Conservation (phyloP, 2,329 filamentous ascomycete species). For the Scedosporium dehoogii region DNA sequence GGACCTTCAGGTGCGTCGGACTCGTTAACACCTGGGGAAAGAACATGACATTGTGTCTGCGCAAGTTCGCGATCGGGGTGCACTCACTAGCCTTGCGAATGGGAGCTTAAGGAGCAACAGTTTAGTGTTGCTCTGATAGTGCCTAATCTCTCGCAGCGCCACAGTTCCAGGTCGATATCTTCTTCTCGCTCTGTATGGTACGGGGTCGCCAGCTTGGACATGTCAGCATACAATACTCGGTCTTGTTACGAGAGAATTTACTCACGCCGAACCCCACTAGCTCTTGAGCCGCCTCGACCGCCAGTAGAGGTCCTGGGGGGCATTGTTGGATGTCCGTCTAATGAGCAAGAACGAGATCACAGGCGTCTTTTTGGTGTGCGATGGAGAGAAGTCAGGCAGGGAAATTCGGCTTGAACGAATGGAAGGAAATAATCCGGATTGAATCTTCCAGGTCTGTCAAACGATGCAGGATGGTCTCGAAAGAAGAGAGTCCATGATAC, state of each 20-base stretch:
- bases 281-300: background rate
- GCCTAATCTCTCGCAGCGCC: constrained; percentile 83
- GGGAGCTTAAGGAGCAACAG: constrained; percentile 73
- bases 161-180: constrained; percentile 72
- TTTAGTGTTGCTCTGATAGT: constrained; percentile 83
- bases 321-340: background rate
- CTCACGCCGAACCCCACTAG: constrained; percentile 2
- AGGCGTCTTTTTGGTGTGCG: too few relatives aligned
- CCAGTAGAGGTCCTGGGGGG: background rate
- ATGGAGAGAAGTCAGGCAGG: too few relatives aligned
- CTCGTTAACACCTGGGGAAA: background rate
- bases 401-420: too few relatives aligned
- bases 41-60: background rate
- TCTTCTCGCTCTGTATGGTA: constrained; percentile 50
- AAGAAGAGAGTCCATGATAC: too few relatives aligned
- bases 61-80: background rate
- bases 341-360: too few relatives aligned
- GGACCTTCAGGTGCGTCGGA: constrained; percentile 33
- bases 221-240: background rate
- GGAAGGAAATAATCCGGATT: too few relatives aligned
- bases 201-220: constrained; percentile 59
- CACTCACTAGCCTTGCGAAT: constrained; percentile 61
- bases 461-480: too few relatives aligned
- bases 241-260: background rate
- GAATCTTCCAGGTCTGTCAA: too few relatives aligned